Base-by-base conservation (phyloP, 2,329 filamentous ascomycete genomes). In the Cadophora sp. region DNA sequence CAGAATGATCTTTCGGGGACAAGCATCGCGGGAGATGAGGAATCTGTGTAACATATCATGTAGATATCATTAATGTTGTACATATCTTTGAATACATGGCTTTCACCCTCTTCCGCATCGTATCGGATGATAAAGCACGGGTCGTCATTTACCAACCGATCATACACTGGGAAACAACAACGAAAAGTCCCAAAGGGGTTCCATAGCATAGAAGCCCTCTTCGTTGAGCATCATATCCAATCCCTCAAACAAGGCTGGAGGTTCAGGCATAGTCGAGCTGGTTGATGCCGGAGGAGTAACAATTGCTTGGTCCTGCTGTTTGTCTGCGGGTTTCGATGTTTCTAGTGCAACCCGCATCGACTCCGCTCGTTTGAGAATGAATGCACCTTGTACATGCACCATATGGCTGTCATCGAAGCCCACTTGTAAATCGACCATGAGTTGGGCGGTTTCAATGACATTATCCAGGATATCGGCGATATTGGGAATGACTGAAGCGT, bases 161-260 rank as follows among this genome's bases (percentile, higher is more conserved):
- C 61, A 67, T 16, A 40, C 26, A 22, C 55, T 58, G 1, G 61
- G 62, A 14, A 62, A 56, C 19, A 64, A 43, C 43, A 64, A 40
- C 24, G 66, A 60, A 37, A 68, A 68, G 24, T 68, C 61, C 66
- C 66, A 68, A 22, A 68, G 64, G 4, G 66, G 62, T 24, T 68
- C 66, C 50, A 68, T 55, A 8, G 61, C 55, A 46, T 53, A 61
- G 24, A 68, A 64, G 11, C 56, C 56, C 34, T 68, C 62, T 11
- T 68, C 66, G 22, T 59, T 62, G 16, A 68, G 55, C 14, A 64
- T 50, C 19, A 40, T 22, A 56, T 68, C 66, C 31, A 68, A 31
- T 1, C 66, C 66, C 31, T 68, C 66, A n/a, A 61, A 68, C 48
- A 64, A 27, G n/a, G 24, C 46, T 9, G 55, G 40, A 22, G n/a